A percentile compares a stretch with the other conserved stretches of the same genome.
phyloP scores from a whole-genome alignment of 1,284 basidiomycete genomes.

The Fomitiporia mediterranea region DNA sequence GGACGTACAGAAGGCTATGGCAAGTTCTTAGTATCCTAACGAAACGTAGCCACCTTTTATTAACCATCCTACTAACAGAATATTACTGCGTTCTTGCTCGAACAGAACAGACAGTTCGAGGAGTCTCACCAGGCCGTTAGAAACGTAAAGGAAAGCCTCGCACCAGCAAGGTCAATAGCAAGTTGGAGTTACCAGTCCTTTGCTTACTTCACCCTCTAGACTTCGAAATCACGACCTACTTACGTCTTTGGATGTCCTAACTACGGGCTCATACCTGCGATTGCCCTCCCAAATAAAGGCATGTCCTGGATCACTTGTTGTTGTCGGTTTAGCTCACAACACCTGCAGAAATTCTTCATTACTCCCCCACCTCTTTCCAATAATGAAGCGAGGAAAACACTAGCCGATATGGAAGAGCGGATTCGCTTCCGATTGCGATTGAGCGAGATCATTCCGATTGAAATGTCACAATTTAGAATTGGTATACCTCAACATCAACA shows the following conservation, averaged over 20 bases:
- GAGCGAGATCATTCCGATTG: slow-evolving; percentile 67
- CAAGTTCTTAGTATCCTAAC: slow-evolving; percentile 27
- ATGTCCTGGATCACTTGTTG: slow-evolving; percentile 21
- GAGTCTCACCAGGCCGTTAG: slow-evolving; percentile 61
- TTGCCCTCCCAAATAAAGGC: slow-evolving; percentile 79
- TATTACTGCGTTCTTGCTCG: slow-evolving; percentile 77
- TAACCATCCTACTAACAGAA: slow-evolving; percentile 43
- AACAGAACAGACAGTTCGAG: slow-evolving; percentile 80
- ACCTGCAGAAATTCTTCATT: slow-evolving; percentile 58
- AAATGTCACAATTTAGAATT: slow-evolving; percentile 71
- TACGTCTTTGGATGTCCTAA: slow-evolving; percentile 82
- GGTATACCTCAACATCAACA: slow-evolving; percentile 35
- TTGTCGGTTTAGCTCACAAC: slow-evolving; percentile 12
- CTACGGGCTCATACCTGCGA: slow-evolving; percentile 75
- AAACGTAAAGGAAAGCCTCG: slow-evolving; percentile 60
- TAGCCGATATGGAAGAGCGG: slow-evolving; percentile 69
- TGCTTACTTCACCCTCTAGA: slow-evolving; percentile 35
- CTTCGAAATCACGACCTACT: slow-evolving; percentile 87
- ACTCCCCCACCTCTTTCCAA: slow-evolving; percentile 64
- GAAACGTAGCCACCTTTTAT: neutral
- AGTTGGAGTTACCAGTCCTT: slow-evolving; percentile 1
- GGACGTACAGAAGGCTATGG: slow-evolving; percentile 82
- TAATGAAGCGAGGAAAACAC: slow-evolving; percentile 56
- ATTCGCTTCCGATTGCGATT: slow-evolving; percentile 74
- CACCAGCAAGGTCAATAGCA: slow-evolving; percentile 53